These are phyloP conservation scores for Yamadazyma kanchanaburiensis DNA, from an alignment of 1,139 yeast genomes.

Conservation along the genomic window DNA sequence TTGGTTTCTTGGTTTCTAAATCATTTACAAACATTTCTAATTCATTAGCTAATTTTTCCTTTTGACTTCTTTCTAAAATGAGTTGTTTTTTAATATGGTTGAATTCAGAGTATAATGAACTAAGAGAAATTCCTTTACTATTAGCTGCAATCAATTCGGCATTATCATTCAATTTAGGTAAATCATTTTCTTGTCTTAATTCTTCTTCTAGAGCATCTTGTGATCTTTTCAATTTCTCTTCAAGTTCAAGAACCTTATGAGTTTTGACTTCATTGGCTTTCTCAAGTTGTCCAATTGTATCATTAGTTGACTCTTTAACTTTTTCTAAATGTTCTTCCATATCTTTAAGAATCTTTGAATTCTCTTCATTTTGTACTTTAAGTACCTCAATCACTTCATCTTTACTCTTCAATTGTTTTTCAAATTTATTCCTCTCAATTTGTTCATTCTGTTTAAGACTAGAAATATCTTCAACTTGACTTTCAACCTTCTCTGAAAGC, in stretches of 20 bases:
- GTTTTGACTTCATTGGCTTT: slow-evolving; percentile 21
- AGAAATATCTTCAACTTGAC: slow-evolving; percentile 36
- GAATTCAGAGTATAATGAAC: slow-evolving; percentile 68
- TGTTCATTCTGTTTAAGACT: slow-evolving; percentile 22
- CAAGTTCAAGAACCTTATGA: slow-evolving; percentile 31
- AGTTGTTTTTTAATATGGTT: slow-evolving; percentile 63
- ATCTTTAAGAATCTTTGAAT: slow-evolving; percentile 42
- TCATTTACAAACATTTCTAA: slow-evolving; percentile 71
- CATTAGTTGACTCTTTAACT: slow-evolving; percentile 36
- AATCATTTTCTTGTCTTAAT: slow-evolving; percentile 37
- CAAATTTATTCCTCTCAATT: slow-evolving; percentile 47
- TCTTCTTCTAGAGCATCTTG: slow-evolving; percentile 43
- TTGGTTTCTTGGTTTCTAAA: slow-evolving; percentile 77
- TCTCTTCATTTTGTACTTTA: slow-evolving; percentile 48
- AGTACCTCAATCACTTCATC: slow-evolving; percentile 61
- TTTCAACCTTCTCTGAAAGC: slow-evolving; percentile 38
- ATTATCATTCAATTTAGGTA: slow-evolving; percentile 34
- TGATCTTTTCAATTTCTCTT: slow-evolving; percentile 36
- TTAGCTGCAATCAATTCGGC: slow-evolving; percentile 45
- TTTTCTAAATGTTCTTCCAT: slow-evolving; percentile 46
- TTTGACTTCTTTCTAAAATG: slow-evolving; percentile 67
- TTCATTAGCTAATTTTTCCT: slow-evolving; percentile 66
- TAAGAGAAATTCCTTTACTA: slow-evolving; percentile 58
- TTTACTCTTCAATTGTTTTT: slow-evolving; percentile 62
- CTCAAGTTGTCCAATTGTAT: slow-evolving; percentile 21